Evolutionary conservation across 129 eudicot species (phyloP), one percentile per base, ranked within the genome.

Genomic region (Erigeron canadensis): DNA sequence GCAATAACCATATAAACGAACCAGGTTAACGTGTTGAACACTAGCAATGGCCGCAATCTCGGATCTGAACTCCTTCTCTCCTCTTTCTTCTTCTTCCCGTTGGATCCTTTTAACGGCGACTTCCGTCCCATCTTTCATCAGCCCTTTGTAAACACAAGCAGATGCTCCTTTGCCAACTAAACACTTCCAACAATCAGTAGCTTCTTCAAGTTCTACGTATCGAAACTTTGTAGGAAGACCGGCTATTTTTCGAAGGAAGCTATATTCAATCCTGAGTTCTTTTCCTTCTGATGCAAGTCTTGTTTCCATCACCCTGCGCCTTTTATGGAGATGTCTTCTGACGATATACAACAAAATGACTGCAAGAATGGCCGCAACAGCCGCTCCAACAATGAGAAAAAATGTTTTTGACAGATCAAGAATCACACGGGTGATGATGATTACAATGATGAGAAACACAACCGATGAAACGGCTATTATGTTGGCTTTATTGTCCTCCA

Each of bases 11-110:
- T 79, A 76, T 0, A 93, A 78, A 41, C 86, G 88, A 6, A 87
- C 95, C 0, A 93, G 91, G 41, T 93, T 93, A 0, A 87, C 82
- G 34, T 93, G 98, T 46, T 93, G 98, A 0, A 93, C 86, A 53
- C 96, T 93, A 0, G 96, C 96, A 56, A 93, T 86, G 4, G 98
- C 98, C 4, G 95, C 88, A 3, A 89, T 91, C 58, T 93, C 98
- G 0, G 98, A 85, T 18, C 83, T 71, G 58, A 93, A 93, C 46
- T 79, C 88, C 76, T 85, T 87, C 37, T 93, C 96, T 0, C 98
- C 98, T 0, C 82, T 74, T 43, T 93, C 98, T n/a, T 83, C 88
- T 3, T 76, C 81, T 10, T 84, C n/a, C n/a, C n/a, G 88, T 13
- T 86, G 86, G 69, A 92, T 92, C 67, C 89, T 43, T 34, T 92